Base-by-base conservation (phyloP, 2,329 filamentous ascomycete species). In the Penicillium freii region DNA sequence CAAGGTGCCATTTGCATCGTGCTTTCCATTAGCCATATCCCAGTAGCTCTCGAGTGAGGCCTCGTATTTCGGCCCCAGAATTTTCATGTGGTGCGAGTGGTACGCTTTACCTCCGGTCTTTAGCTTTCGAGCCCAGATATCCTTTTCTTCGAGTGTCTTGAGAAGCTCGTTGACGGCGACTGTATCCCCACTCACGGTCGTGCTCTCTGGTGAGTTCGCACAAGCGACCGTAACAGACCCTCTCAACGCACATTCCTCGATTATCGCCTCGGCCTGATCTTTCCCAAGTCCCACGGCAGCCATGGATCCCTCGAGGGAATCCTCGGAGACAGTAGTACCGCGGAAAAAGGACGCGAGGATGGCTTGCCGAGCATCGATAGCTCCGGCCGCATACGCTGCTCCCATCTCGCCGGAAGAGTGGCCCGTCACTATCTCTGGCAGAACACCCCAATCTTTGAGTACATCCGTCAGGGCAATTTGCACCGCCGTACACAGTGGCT, bases 281-380 rank as follows among this genome's bases (percentile, higher is more conserved):
- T 47, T 34, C 3, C 51, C 45, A 5, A 66, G 13, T 8, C 65
- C 66, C 17, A 59, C 61, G 10, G 63, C 66, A 29, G 62, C 27
- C 69, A 71, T 70, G 4, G 46, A 58, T 8, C 63, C 58, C 17
- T 57, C 40, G 2, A 8, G n/a, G 2, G 10, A 27, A 7, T 19
- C 5, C 17, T 45, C 25, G 27, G 23, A 8, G 8, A 48, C 45
- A n/a, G 29, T 25, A 21, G 19, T 42, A 23, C 39, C 39, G 39
- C 43, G 23, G 23, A 31, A 45, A 15, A 25, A 45, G 10, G 23
- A 1, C 17, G 23, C 25, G 3, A 29, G 5, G 25, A 60, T 58
- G 6, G 61, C 62, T 33, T 56, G 40, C 8, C 36, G 34, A 10
- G 36, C 31, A 9, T 38, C 33, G 5, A 60, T 25, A 4, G 36